These are phyloP conservation scores for Fusarium sp. DNA, from an alignment of 2,329 filamentous ascomycete genomes.

Conservation along the genomic window DNA sequence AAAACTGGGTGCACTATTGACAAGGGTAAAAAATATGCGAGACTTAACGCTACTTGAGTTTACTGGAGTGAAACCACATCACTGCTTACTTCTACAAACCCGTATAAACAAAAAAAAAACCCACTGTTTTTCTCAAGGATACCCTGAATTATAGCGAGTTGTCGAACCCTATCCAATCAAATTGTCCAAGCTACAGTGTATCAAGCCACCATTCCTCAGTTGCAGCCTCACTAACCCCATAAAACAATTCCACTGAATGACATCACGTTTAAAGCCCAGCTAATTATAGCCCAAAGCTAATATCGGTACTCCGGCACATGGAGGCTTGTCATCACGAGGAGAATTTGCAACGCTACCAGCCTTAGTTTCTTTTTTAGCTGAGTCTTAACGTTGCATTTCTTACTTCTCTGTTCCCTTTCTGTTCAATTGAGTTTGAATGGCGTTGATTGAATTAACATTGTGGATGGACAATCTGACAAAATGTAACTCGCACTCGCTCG, in stretches of 20 bases:
- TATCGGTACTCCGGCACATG: conserved; percentile 7
- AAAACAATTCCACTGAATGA: background rate
- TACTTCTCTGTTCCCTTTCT: background rate
- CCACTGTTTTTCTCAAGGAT: background rate
- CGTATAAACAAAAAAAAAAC: background rate
- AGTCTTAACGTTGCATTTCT: conserved; percentile 14
- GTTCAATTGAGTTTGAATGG: background rate
- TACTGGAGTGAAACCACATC: too few species aligned
- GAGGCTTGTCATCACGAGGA: conserved; percentile 13
- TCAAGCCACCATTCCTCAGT: background rate
- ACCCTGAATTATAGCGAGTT: background rate
- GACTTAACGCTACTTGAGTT: too few species aligned
- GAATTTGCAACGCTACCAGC: background rate
- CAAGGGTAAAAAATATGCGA: too few species aligned
- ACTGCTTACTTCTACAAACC: too few species aligned
- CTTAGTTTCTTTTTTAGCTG: background rate
- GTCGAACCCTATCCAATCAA: background rate
- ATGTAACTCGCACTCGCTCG: background rate
- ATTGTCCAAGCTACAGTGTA: background rate
- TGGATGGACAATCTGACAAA: too few species aligned
- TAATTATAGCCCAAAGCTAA: conserved; percentile 27
- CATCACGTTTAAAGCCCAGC: conserved; percentile 1
- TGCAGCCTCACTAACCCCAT: background rate
- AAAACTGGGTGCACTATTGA: too few species aligned
- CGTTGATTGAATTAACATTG: too few species aligned